Base-by-base conservation (phyloP, 306 rosid species). In the Clitoria ternatea region DNA sequence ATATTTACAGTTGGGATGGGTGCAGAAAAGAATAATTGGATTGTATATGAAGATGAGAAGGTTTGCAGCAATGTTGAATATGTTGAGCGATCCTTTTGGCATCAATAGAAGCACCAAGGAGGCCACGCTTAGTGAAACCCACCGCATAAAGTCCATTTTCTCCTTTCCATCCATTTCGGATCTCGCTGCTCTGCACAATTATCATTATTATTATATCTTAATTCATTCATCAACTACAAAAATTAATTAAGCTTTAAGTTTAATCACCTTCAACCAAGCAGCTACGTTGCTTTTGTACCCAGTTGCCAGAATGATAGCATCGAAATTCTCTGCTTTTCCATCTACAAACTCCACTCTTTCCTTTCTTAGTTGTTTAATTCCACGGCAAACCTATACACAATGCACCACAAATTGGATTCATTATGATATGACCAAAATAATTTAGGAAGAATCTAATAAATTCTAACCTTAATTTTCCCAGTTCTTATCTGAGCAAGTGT, bases 201-300 rank as follows among this genome's bases (percentile, higher is more conserved):
- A n/a, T n/a, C n/a, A n/a, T n/a, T n/a, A n/a, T n/a, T n/a, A n/a
- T n/a, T n/a, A n/a, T n/a, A n/a, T n/a, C n/a, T n/a, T n/a, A n/a
- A n/a, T n/a, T n/a, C n/a, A n/a, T n/a, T n/a, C n/a, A n/a, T n/a
- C n/a, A n/a, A n/a, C n/a, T n/a, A n/a, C n/a, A n/a, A n/a, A n/a
- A n/a, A n/a, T n/a, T n/a, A n/a, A n/a, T n/a, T n/a, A n/a, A n/a
- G n/a, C n/a, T n/a, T n/a, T n/a, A n/a, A n/a, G n/a, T n/a, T n/a
- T n/a, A 63, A 40, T 9, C 33, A 89, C 96, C 88, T 85, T 84
- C 52, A 89, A 40, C 96, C 96, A 89, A 35, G 88, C 74, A 76
- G 80, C 74, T n/a, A 89, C 92, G 8, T 85, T 89, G 66, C 96
- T 89, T 83, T 71, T 85, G 81, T 86, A 89, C 7, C 96, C 96